These are phyloP conservation scores for Entomortierella parvispora DNA, from an alignment of 192 early-diverging fungal genomes.

Conservation along the genomic window DNA sequence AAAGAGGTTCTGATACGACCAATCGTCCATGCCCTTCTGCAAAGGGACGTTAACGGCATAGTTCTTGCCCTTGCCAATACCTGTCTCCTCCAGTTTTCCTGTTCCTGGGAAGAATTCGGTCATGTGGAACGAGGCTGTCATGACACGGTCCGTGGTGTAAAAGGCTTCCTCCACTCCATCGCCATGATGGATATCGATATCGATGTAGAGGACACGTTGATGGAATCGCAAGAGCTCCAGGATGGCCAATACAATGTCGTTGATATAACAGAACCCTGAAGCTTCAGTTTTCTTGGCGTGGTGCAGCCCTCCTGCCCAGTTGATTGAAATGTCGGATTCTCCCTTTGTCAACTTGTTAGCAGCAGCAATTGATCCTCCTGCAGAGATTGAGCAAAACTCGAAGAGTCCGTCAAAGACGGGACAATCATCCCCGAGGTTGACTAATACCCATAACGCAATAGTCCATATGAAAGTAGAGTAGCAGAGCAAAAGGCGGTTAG, in stretches of 20 bases:
- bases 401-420: slow-evolving; percentile 96
- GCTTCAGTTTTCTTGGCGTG: slow-evolving; percentile 87
- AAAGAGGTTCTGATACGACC: slow-evolving; percentile 78
- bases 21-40: slow-evolving; percentile 95
- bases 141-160: slow-evolving; percentile 92
- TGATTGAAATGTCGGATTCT: slow-evolving; percentile 76
- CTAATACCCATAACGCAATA: too few relatives aligned
- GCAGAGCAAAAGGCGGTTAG: not conserved
- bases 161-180: slow-evolving; percentile 97
- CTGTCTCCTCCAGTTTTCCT: slow-evolving; percentile 90
- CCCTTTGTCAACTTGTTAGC: slow-evolving; percentile 71
- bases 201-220: slow-evolving; percentile 95
- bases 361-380: slow-evolving; percentile 90
- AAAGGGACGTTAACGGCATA: slow-evolving; percentile 96
- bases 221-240: slow-evolving; percentile 78
- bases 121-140: slow-evolving; percentile 97
- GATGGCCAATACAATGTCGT: slow-evolving; percentile 91
- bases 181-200: slow-evolving; percentile 93
- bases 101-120: slow-evolving; percentile 97
- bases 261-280: slow-evolving; percentile 96
- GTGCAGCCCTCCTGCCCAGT: slow-evolving; percentile 93
- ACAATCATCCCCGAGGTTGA: slow-evolving; percentile 92
- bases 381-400: slow-evolving; percentile 93
- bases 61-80: slow-evolving; percentile 87
- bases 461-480: too few relatives aligned